A percentile compares a stretch with the other conserved stretches of the same genome.
phyloP scores from a whole-genome alignment of 306 rosid genomes.

The Begonia masoniana region DNA sequence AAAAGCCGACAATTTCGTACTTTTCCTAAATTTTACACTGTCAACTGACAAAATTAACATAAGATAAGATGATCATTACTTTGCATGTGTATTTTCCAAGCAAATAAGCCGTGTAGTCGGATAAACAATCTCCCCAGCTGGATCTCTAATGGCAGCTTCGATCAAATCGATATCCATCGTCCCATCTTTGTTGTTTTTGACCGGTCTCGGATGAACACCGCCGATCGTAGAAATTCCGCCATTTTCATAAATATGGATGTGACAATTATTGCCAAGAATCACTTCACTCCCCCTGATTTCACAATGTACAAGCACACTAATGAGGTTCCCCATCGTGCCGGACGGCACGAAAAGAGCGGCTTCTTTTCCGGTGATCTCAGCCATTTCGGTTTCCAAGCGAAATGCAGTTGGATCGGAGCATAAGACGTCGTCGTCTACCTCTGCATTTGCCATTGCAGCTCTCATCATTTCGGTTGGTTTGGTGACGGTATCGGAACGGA shows the following conservation, averaged over 20 bases:
- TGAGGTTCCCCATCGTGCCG: slow-evolving; percentile 94
- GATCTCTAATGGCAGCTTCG: slow-evolving; percentile 74
- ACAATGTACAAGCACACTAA: slow-evolving; percentile 77
- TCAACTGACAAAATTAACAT: too few species aligned
- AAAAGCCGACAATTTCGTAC: too few species aligned
- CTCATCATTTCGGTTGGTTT: slow-evolving; percentile 76
- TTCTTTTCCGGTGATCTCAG: slow-evolving; percentile 63
- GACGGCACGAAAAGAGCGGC: slow-evolving; percentile 89
- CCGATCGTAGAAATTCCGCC: slow-evolving; percentile 90
- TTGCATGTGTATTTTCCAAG: slow-evolving; percentile 87
- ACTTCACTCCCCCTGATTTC: slow-evolving; percentile 89
- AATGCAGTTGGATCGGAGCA: slow-evolving; percentile 61
- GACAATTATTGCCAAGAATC: slow-evolving; percentile 69
- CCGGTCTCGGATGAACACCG: slow-evolving; percentile 72
- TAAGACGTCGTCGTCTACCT: slow-evolving; percentile 50
- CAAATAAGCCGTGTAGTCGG: slow-evolving; percentile 87
- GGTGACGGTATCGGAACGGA: slow-evolving; percentile 87
- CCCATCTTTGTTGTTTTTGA: slow-evolving; percentile 66
- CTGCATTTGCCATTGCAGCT: slow-evolving; percentile 80
- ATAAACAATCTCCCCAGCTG: slow-evolving; percentile 36
- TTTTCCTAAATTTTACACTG: too few species aligned
- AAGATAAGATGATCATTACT: slow-evolving; percentile 29
- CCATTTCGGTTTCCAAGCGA: slow-evolving; percentile 61
- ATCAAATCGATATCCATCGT: slow-evolving; percentile 70
- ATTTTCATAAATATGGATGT: slow-evolving; percentile 68